Evolutionary conservation across 2,329 filamentous ascomycete genomes (phyloP), one percentile per base, ranked within the genome.

Genomic region (Neopestalotiopsis sp.): DNA sequence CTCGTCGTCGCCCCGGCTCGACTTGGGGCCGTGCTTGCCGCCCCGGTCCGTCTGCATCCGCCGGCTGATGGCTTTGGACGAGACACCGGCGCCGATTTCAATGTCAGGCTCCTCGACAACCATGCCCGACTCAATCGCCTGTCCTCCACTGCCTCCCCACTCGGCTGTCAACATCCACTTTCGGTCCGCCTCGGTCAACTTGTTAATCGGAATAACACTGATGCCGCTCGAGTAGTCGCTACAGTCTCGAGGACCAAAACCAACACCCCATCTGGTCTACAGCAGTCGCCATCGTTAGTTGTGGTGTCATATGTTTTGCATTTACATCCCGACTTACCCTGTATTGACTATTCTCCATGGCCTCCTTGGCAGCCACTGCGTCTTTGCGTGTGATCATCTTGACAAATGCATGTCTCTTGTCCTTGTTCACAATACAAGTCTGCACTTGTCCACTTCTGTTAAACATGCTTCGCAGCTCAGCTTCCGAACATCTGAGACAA

Each of bases 91-190:
- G 66, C 96, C 96, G 69, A 99, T 99, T 81, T 99, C 96, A 75
- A 99, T 99, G 78, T 99, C 96, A 3, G 96, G 96, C 81, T 99
- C 96, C 79, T 99, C 96, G 32, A 99, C 92, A 6, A 95, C 92
- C 82, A 99, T 89, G 57, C 95, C 94, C 14, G 89, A 85, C 77
- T 94, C 91, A 70, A 99, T 94, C 1, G 90, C 84, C 68, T 89
- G 88, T 67, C 95, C 96, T 68, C 95, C 96, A 71, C 94, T 97
- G 67, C 96, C 96, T 73, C 96, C 96, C 78, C 92, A 97, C 72
- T 97, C 94, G 13, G 96, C 97, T 45, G 91, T 97, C 72, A 97
- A 83, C 86, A 98, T 94, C 96, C 96, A 99, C 81, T 98, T 98
- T 71, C 94, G 90, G 82, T 99, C 96, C 32, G 96, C 96, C 74